These are phyloP conservation scores for Populus hybrid DNA, from an alignment of 441 rosid genomes.

Conservation along the genomic window DNA sequence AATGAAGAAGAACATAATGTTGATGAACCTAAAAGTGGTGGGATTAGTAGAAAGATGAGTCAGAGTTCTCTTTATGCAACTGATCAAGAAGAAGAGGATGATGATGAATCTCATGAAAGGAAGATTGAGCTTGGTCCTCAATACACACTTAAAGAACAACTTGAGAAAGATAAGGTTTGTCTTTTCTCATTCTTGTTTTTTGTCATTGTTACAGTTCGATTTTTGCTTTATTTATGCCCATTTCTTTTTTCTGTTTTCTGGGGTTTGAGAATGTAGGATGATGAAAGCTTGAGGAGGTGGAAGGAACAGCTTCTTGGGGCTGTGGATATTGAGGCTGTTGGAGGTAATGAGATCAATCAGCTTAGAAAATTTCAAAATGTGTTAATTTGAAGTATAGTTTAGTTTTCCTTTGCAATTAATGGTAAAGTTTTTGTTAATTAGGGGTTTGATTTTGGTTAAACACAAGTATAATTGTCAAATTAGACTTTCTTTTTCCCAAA, in stretches of 20 bases:
- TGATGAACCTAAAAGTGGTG: conserved; percentile 21
- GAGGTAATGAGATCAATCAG: conserved; percentile 38
- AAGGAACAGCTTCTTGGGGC: conserved; percentile 82
- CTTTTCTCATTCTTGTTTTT: neutral
- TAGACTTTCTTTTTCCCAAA: neutral
- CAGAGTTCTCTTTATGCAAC: conserved; percentile 44
- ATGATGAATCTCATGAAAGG: conserved; percentile 40
- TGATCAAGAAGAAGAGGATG: conserved; percentile 59
- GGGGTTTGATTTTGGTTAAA: too few species aligned
- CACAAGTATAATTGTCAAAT: neutral
- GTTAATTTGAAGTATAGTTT: neutral
- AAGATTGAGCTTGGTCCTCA: conserved; percentile 71
- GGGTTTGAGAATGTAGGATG: conserved; percentile 44
- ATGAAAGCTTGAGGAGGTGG: conserved; percentile 86
- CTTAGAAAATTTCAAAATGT: neutral
- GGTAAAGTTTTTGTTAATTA: neutral
- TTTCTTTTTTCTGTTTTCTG: neutral
- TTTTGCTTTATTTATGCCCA: neutral
- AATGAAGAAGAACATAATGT: conserved; percentile 18
- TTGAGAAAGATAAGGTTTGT: conserved; percentile 59
- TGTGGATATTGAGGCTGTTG: conserved; percentile 66
- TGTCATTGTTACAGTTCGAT: neutral
- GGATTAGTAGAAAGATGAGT: conserved; percentile 34
- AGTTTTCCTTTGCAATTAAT: neutral
- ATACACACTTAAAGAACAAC: conserved; percentile 56